A percentile compares a stretch with the other conserved stretches of the same genome.
phyloP scores from a whole-genome alignment of 768 basidiomycete genomes.

The Leccinum disarticulatum region DNA sequence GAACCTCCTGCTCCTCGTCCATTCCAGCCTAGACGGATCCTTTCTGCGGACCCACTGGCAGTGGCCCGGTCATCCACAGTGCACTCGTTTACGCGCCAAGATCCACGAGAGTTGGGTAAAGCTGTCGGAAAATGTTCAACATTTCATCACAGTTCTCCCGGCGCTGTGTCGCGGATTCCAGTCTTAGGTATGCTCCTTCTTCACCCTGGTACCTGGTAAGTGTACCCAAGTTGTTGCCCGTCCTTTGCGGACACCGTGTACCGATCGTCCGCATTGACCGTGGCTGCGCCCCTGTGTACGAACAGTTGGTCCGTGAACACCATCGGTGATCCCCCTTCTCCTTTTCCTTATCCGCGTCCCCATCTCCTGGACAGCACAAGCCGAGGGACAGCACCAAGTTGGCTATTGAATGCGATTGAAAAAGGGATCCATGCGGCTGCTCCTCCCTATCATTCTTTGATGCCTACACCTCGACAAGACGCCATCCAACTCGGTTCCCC shows the following conservation, averaged over 20 bases:
- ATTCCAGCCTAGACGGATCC: not conserved
- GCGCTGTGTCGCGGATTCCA: not conserved
- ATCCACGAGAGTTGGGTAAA: not conserved
- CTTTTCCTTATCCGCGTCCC: not conserved
- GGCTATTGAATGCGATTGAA: slow-evolving; percentile 6
- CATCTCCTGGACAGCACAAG: not conserved
- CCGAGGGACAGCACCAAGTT: not conserved
- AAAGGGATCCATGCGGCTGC: not conserved
- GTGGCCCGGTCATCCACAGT: slow-evolving; percentile 6
- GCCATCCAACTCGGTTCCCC: not conserved
- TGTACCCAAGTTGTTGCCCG: slow-evolving; percentile 4
- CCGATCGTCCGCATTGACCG: not conserved
- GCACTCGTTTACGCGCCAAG: not conserved
- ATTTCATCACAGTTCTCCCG: slow-evolving; percentile 9
- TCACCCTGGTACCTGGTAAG: slow-evolving; percentile 2
- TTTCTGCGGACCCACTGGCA: not conserved
- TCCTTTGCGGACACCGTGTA: slow-evolving; percentile 4
- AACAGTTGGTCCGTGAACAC: not conserved
- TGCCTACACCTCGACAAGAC: not conserved
- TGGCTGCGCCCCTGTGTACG: not conserved
- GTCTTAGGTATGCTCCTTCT: slow-evolving; percentile 15
- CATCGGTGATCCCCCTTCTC: not conserved
- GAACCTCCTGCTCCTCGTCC: not conserved
- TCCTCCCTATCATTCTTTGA: not conserved
- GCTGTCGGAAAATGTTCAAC: not conserved